Evolutionary conservation across 2,329 filamentous ascomycete genomes (phyloP).

Genomic region (Leptographium galeiforme): DNA sequence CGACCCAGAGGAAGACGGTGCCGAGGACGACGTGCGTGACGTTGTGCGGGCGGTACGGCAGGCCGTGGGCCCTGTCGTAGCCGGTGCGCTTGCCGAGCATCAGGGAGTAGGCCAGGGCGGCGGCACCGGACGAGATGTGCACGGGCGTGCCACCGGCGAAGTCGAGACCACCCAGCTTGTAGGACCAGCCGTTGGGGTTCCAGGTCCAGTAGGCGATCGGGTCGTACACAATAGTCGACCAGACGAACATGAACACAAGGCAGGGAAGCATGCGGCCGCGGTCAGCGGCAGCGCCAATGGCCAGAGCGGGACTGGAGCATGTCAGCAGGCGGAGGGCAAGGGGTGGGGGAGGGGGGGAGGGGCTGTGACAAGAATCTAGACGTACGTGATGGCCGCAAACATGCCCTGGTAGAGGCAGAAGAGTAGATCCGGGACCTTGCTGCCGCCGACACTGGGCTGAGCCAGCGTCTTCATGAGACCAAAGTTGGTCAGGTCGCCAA

Average conservation of each 20-base stretch:
- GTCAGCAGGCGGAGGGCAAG: background rate
- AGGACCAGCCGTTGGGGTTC: slow-evolving; percentile 62
- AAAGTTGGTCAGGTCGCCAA: slow-evolving; percentile 70
- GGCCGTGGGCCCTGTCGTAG: slow-evolving; percentile 45
- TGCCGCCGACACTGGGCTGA: slow-evolving; percentile 59
- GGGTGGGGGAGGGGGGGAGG: background rate
- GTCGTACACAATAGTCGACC: slow-evolving; percentile 59
- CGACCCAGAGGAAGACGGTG: slow-evolving; percentile 73
- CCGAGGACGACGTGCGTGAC: slow-evolving; percentile 62
- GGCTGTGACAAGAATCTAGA: slow-evolving; percentile 10
- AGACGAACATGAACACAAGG: slow-evolving; percentile 55
- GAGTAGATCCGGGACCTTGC: slow-evolving; percentile 64
- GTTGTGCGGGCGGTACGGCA: slow-evolving; percentile 59
- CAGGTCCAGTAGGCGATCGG: slow-evolving; percentile 67
- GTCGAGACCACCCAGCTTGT: slow-evolving; percentile 54
- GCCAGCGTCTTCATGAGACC: slow-evolving; percentile 67
- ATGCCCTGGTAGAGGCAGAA: slow-evolving; percentile 82
- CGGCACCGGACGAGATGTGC: slow-evolving; percentile 59
- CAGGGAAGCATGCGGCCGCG: slow-evolving; percentile 48
- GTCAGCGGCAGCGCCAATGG: slow-evolving; percentile 47
- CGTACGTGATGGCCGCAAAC: slow-evolving; percentile 80
- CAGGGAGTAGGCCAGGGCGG: slow-evolving; percentile 58
- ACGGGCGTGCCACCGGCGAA: slow-evolving; percentile 66
- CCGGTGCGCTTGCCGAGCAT: slow-evolving; percentile 58
- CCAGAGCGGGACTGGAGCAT: slow-evolving; percentile 35